A percentile compares a stretch with the other conserved stretches of the same genome.
Evolutionary conservation across 768 basidiomycete genomes (phyloP).

Genomic region (Jaapia argillacea): DNA sequence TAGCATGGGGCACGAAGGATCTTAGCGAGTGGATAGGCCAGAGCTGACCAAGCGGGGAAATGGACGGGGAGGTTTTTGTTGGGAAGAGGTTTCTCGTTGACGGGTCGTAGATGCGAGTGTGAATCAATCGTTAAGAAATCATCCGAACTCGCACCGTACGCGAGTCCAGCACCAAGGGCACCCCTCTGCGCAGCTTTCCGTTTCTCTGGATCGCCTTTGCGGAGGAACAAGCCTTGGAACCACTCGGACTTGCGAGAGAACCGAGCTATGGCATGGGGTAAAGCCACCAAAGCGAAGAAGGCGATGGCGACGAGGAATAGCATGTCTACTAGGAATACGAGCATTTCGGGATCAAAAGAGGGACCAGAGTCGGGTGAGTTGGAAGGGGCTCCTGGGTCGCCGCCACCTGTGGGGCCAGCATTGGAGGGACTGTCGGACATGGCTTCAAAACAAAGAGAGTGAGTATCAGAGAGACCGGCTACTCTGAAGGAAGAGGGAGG

Average conservation of each 20-base stretch:
- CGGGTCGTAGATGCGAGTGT: background rate
- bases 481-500: too few species aligned
- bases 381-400: too few species aligned
- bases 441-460: too few species aligned
- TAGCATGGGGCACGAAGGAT: background rate
- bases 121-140: background rate
- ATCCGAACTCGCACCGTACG: background rate
- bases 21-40: background rate
- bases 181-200: background rate
- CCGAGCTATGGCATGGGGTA: background rate
- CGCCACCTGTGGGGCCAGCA: too few species aligned
- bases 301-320: background rate
- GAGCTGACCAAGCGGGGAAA: background rate
- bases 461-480: too few species aligned
- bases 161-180: background rate
- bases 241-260: background rate
- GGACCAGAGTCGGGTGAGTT: too few species aligned
- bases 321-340: background rate
- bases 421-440: too few species aligned
- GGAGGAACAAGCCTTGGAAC: background rate
- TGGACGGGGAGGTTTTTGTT: background rate
- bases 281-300: background rate
- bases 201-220: background rate
- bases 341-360: too few species aligned
- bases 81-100: background rate